These are phyloP conservation scores for Butyriboletus appendiculatus DNA, from an alignment of 1,284 basidiomycete genomes.

Conservation along the genomic window DNA sequence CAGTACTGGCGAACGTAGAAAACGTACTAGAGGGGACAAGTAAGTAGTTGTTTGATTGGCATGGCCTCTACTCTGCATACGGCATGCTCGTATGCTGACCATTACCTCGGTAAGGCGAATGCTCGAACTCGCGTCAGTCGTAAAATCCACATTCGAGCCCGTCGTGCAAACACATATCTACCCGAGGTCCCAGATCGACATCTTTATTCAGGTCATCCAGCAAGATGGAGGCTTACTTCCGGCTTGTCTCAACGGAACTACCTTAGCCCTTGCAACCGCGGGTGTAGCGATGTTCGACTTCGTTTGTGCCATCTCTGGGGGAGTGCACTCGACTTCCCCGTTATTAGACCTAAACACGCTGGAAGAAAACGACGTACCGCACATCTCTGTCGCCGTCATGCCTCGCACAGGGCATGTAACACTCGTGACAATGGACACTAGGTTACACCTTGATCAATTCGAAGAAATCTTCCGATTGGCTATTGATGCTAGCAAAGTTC, in stretches of 20 bases:
- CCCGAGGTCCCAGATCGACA: slow-evolving; percentile 92
- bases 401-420: slow-evolving; percentile 84
- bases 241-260: slow-evolving; percentile 93
- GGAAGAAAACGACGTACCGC: slow-evolving; percentile 91
- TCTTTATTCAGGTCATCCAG: slow-evolving; percentile 90
- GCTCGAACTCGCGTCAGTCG: slow-evolving; percentile 82
- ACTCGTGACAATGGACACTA: slow-evolving; percentile 90
- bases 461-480: slow-evolving; percentile 86
- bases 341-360: slow-evolving; percentile 85
- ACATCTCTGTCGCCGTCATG: slow-evolving; percentile 86
- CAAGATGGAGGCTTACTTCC: slow-evolving; percentile 95
- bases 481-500: slow-evolving; percentile 73
- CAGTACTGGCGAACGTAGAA: slow-evolving; percentile 79
- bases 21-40: slow-evolving; percentile 85
- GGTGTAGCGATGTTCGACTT: slow-evolving; percentile 93
- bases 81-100: slow-evolving; percentile 6
- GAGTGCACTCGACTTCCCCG: slow-evolving; percentile 75
- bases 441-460: slow-evolving; percentile 92
- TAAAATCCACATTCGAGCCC: slow-evolving; percentile 95
- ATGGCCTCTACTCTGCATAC: neutral
- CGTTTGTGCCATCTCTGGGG: slow-evolving; percentile 83
- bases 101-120: slow-evolving; percentile 61
- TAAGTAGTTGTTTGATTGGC: slow-evolving; percentile 43
- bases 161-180: slow-evolving; percentile 90
- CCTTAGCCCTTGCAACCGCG: slow-evolving; percentile 87